Evolutionary conservation across 805 yeast genomes (phyloP).

Genomic region (Suhomyces xylopsoci): DNA sequence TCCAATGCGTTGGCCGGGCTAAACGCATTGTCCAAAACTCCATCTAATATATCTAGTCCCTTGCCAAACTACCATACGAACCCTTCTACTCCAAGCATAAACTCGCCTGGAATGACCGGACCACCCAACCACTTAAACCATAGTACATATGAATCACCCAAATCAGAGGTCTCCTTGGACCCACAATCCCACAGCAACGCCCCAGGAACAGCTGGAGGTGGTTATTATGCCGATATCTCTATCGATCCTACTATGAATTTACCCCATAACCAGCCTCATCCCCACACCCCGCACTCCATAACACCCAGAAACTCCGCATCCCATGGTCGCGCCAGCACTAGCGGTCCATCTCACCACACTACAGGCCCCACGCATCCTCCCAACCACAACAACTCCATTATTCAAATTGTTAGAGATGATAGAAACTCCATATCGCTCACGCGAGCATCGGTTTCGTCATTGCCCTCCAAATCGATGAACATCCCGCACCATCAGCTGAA

Average conservation of each 20-base stretch:
- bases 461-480: conserved; percentile 45
- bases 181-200: conserved; percentile 28
- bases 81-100: conserved; percentile 21
- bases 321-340: not conserved
- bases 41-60: conserved; percentile 28
- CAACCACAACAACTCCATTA: conserved; percentile 37
- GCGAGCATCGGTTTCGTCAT: conserved; percentile 39
- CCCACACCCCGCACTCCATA: conserved; percentile 22
- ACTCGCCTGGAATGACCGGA: conserved; percentile 17
- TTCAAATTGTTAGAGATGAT: conserved; percentile 41
- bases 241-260: conserved; percentile 46
- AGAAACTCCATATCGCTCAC: conserved; percentile 30
- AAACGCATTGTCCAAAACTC: conserved; percentile 38
- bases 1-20: conserved; percentile 44
- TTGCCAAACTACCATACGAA: conserved; percentile 18
- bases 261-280: conserved; percentile 40
- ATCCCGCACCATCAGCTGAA: conserved; percentile 45
- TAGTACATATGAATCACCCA: conserved; percentile 23
- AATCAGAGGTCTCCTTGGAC: conserved; percentile 27
- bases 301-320: conserved; percentile 32
- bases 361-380: conserved; percentile 3
- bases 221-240: conserved; percentile 42
- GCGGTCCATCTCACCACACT: not conserved
- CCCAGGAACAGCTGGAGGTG: conserved; percentile 33
- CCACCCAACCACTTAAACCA: conserved; percentile 9